These are phyloP conservation scores for Didymella sp. DNA, from an alignment of 2,329 filamentous ascomycete species.

Conservation along the genomic window DNA sequence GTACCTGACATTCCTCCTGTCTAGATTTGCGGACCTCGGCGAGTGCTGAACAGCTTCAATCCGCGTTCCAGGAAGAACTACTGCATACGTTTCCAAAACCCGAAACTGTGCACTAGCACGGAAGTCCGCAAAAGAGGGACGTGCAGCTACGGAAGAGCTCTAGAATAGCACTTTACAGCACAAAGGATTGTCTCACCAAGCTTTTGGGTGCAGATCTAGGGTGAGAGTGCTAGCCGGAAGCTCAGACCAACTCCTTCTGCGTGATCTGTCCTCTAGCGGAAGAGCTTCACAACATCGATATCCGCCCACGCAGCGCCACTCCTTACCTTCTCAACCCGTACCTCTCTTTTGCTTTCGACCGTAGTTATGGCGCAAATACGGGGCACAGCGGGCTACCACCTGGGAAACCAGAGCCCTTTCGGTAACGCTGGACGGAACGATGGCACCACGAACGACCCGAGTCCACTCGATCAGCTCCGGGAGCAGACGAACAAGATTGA, in stretches of 20 bases:
- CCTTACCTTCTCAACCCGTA: constrained; percentile 23
- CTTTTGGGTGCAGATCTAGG: constrained; percentile 31
- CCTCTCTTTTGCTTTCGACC: constrained; percentile 26
- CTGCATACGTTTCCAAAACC: constrained; percentile 14
- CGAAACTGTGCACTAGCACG: not conserved
- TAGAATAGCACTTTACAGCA: constrained; percentile 16
- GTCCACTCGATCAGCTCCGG: constrained; percentile 84
- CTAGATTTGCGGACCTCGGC: not conserved
- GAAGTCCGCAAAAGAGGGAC: not conserved
- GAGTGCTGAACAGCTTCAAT: constrained; percentile 2
- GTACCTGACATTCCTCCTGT: not conserved
- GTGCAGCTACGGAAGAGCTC: constrained; percentile 8
- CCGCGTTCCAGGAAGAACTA: constrained; percentile 9
- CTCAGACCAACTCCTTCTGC: too few relatives aligned
- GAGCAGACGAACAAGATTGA: constrained; percentile 99
- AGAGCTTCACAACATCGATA: constrained; percentile 38
- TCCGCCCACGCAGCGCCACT: constrained; percentile 36
- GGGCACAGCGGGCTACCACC: constrained; percentile 79
- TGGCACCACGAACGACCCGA: constrained; percentile 69
- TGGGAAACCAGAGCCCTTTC: constrained; percentile 77
- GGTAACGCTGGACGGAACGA: constrained; percentile 66
- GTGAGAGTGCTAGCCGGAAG: constrained; percentile 20
- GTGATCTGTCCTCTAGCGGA: constrained; percentile 30
- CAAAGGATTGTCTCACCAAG: constrained; percentile 21
- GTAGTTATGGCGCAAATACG: constrained; percentile 64